Conservation (phyloP, 129 eudicot species). For the Apium graveolens region DNA sequence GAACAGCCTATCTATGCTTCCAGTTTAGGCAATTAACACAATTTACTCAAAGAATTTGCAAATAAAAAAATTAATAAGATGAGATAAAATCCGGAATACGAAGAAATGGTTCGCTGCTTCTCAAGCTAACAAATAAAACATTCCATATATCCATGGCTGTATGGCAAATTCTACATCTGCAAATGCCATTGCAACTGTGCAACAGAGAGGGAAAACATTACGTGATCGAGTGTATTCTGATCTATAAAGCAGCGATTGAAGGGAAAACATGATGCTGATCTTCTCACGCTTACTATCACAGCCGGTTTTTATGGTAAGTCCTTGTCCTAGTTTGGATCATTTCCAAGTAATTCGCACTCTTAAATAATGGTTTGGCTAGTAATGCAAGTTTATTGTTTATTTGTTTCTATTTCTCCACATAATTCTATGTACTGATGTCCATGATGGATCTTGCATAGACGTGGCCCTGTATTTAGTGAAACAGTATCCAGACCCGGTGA, state of each 20-base stretch:
- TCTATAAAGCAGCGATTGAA: conserved; percentile 27
- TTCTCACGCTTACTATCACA: conserved; percentile 21
- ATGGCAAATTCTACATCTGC: not conserved
- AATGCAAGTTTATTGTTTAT: no score
- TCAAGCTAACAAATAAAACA: not conserved
- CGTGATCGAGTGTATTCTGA: conserved; percentile 18
- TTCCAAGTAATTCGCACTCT: not conserved
- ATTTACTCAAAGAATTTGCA: not conserved
- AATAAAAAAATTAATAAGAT: no score
- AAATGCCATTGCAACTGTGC: not conserved
- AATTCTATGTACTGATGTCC: not conserved
- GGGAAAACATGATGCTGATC: no score
- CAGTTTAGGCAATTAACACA: no score
- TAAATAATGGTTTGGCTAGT: not conserved
- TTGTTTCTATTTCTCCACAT: not conserved
- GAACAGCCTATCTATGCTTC: not conserved
- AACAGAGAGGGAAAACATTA: conserved; percentile 1
- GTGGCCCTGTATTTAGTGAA: conserved; percentile 29
- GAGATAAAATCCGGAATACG: not conserved
- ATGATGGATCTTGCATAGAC: conserved; percentile 3
- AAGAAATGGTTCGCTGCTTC: not conserved
- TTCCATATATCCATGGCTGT: not conserved
- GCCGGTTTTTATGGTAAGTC: conserved; percentile 25
- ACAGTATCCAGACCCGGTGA: conserved; percentile 23
- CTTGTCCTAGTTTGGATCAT: not conserved